Conservation (phyloP, 176 grass and related monocot genomes). For the Canna indica region DNA sequence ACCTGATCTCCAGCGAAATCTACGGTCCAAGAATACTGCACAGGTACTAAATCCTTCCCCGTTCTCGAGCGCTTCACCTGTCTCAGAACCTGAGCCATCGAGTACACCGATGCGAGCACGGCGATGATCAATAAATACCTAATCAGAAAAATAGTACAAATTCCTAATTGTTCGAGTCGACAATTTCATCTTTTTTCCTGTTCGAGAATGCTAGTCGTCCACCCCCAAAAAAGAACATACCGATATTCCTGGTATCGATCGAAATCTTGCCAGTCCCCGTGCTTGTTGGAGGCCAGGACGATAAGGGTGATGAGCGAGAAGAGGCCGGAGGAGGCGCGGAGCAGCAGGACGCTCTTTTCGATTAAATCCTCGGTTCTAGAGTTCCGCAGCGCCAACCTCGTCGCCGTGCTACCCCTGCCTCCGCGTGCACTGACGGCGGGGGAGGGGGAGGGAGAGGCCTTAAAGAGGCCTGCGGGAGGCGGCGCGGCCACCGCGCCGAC, state of each 20-base stretch:
- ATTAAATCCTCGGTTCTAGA: conserved; percentile 63
- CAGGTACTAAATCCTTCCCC: conserved; percentile 28
- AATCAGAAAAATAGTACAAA: background rate
- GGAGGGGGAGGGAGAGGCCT: conserved; percentile 23
- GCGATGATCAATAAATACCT: conserved; percentile 67
- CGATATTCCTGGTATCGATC: conserved; percentile 69
- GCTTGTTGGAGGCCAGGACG: conserved; percentile 72
- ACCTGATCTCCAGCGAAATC: conserved; percentile 82
- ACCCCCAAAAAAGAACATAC: conserved; percentile 18
- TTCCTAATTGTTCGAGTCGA: background rate
- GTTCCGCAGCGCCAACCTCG: conserved; percentile 34
- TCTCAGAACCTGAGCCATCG: conserved; percentile 45
- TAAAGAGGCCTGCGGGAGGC: conserved; percentile 25
- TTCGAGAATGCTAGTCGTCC: background rate
- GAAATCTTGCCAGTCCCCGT: conserved; percentile 80
- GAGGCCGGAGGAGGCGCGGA: conserved; percentile 39
- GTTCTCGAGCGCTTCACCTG: conserved; percentile 28
- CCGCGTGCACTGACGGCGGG: conserved; percentile 6
- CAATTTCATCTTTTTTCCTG: background rate
- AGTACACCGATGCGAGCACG: conserved; percentile 47
- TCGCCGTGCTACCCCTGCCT: conserved; percentile 17
- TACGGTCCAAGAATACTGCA: conserved; percentile 19
- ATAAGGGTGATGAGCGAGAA: conserved; percentile 65
- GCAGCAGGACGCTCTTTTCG: conserved; percentile 47
- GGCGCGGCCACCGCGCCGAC: background rate